These are phyloP conservation scores for Boletales sp. DNA, from an alignment of 768 basidiomycete species.

Conservation along the genomic window DNA sequence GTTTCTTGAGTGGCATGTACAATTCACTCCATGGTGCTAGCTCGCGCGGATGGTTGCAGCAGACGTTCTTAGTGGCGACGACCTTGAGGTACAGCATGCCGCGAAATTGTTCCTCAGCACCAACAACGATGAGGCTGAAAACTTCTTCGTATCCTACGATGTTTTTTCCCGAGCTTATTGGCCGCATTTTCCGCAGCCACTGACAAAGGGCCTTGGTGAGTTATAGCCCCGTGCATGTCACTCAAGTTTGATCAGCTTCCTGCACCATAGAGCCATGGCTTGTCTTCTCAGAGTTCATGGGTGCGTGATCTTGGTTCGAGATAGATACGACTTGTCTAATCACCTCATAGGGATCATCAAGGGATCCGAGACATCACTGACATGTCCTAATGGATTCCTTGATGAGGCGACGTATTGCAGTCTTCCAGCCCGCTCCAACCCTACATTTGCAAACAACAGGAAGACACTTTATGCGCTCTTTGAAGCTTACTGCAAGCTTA, in stretches of 20 bases:
- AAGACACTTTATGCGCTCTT: conserved; percentile 52
- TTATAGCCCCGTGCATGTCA: background rate
- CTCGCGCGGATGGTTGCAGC: conserved; percentile 25
- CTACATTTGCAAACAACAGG: conserved; percentile 51
- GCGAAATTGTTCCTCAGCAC: conserved; percentile 13
- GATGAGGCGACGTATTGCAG: conserved; percentile 41
- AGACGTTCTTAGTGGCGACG: conserved; percentile 13
- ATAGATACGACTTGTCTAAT: background rate
- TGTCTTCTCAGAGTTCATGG: conserved; percentile 51
- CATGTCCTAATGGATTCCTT: conserved; percentile 36
- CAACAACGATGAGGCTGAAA: conserved; percentile 12
- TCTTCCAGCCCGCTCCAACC: conserved; percentile 50
- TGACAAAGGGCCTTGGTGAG: conserved; percentile 53
- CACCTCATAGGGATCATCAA: conserved; percentile 50
- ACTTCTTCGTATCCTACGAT: conserved; percentile 40
- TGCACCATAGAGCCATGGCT: conserved; percentile 49
- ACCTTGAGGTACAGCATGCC: background rate
- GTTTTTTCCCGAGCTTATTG: conserved; percentile 53
- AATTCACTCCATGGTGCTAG: conserved; percentile 5
- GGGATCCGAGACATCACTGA: conserved; percentile 56
- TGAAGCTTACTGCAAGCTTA: conserved; percentile 45
- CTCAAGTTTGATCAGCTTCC: background rate
- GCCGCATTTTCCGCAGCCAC: conserved; percentile 50
- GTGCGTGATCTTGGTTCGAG: no score
- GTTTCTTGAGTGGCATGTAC: background rate